Evolutionary conservation across 306 rosid species (phyloP).

Genomic region (Trifolium dubium): DNA sequence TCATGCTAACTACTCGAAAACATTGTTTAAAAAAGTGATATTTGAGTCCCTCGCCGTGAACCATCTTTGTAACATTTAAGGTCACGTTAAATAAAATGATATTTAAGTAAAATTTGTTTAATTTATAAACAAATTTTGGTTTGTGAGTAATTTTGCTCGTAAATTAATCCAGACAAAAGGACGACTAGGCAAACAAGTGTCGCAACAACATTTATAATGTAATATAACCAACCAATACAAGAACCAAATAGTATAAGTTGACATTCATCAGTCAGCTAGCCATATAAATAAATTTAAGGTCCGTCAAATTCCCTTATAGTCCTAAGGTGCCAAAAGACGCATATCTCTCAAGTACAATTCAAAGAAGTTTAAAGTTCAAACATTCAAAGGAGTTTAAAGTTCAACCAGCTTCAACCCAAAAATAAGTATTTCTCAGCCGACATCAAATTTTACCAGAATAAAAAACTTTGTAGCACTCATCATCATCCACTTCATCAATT

Average conservation of each 20-base stretch:
- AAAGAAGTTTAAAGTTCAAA: constrained; percentile 39
- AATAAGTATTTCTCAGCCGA: constrained; percentile 26
- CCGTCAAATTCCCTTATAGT: constrained; percentile 37
- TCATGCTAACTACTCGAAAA: too few relatives aligned
- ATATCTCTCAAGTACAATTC: constrained; percentile 30
- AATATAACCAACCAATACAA: not conserved
- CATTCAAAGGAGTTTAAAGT: too few relatives aligned
- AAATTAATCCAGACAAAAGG: not conserved
- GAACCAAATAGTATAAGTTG: not conserved
- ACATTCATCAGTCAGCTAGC: constrained; percentile 29
- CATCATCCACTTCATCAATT: constrained; percentile 40
- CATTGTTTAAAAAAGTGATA: too few relatives aligned
- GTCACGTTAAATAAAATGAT: not conserved
- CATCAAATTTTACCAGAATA: constrained; percentile 1
- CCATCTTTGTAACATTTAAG: not conserved
- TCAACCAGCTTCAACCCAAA: constrained; percentile 40
- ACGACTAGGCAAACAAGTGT: not conserved
- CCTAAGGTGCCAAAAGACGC: constrained; percentile 20
- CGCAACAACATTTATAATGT: not conserved
- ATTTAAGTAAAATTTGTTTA: not conserved
- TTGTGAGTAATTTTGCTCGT: too few relatives aligned
- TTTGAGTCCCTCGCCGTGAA: too few relatives aligned
- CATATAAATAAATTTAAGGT: constrained; percentile 33
- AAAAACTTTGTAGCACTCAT: constrained; percentile 34
- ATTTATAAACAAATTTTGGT: too few relatives aligned